Percentiles rank a stretch among this genome's conserved stretches.
These are phyloP conservation scores for Penicillium aurantiogriseum DNA, from an alignment of 2,329 filamentous ascomycete species.

Conservation along the genomic window DNA sequence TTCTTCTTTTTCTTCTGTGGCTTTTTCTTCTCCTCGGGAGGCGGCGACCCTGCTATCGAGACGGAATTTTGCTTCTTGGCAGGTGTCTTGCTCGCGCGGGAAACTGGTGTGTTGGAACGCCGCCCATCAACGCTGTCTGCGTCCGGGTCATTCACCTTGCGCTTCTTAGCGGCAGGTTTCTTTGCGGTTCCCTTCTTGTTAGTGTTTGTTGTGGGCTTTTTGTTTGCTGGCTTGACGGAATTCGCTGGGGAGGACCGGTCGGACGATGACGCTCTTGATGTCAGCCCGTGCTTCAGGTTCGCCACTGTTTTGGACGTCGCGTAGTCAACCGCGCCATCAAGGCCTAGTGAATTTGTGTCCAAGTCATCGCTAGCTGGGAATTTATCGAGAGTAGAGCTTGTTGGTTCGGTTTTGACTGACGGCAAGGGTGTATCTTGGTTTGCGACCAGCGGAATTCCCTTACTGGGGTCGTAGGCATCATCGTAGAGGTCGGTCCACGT, in stretches of 20 bases:
- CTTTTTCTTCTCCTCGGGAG: conserved; percentile 37
- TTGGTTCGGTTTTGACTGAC: conserved; percentile 39
- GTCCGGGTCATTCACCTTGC: conserved; percentile 41
- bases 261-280: conserved; percentile 40
- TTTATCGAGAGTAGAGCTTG: conserved; percentile 29
- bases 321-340: conserved; percentile 32
- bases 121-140: conserved; percentile 37
- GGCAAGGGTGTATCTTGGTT: conserved; percentile 22
- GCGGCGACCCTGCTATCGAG: conserved; percentile 42
- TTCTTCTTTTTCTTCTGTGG: conserved; percentile 21
- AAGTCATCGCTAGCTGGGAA: conserved; percentile 28
- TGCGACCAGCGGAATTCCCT: conserved; percentile 11
- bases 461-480: conserved; percentile 17
- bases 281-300: conserved; percentile 39
- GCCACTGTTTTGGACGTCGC: conserved; percentile 42
- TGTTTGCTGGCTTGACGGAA: conserved; percentile 37
- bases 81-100: conserved; percentile 38
- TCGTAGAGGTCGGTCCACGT: conserved; percentile 42
- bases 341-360: conserved; percentile 26
- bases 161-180: conserved; percentile 43
- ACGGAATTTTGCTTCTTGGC: conserved; percentile 41
- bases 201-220: conserved; percentile 33
- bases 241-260: conserved; percentile 38
- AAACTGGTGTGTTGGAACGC: conserved; percentile 43
- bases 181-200: conserved; percentile 41